phyloP scores from a whole-genome alignment of 2,329 filamentous ascomycete species.

The Colletotrichum higginsianum region DNA sequence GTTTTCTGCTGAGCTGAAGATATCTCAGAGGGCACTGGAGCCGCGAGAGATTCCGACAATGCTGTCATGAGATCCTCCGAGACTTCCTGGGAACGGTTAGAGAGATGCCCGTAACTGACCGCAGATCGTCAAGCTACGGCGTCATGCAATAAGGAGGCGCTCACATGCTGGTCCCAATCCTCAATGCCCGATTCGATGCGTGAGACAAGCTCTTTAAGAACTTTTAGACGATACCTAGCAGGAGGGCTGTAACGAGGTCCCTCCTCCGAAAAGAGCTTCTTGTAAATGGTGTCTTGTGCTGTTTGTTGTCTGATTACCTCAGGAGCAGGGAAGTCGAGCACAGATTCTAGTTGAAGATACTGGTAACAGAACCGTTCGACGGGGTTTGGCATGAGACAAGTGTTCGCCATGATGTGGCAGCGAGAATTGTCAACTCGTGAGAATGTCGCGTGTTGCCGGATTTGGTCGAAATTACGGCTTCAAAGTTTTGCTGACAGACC shows the following conservation, averaged over 20 bases:
- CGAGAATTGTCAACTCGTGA: neutral
- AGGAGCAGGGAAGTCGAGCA: conserved; percentile 75
- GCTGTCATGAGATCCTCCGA: conserved; percentile 83
- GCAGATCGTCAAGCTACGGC: conserved; percentile 14
- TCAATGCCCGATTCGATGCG: conserved; percentile 81
- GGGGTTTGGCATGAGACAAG: neutral
- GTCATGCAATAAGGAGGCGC: conserved; percentile 51
- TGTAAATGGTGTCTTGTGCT: conserved; percentile 78
- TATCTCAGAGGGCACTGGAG: conserved; percentile 74
- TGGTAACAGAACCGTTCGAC: conserved; percentile 76
- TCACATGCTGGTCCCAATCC: conserved; percentile 91
- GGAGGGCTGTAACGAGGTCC: conserved; percentile 73
- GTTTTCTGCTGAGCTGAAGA: conserved; percentile 79
- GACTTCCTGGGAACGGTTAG: conserved; percentile 74
- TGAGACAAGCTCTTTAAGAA: conserved; percentile 80
- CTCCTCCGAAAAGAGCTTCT: conserved; percentile 75
- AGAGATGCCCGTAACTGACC: neutral
- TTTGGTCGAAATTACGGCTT: conserved; percentile 8
- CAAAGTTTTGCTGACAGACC: neutral
- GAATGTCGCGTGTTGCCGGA: conserved; percentile 21
- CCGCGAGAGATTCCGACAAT: conserved; percentile 76
- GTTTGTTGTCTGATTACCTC: conserved; percentile 70
- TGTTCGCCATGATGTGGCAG: neutral
- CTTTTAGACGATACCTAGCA: conserved; percentile 76
- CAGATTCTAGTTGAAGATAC: conserved; percentile 81